Base-by-base conservation (phyloP, 1,284 basidiomycete genomes). In the Malassezia pachydermatis region DNA sequence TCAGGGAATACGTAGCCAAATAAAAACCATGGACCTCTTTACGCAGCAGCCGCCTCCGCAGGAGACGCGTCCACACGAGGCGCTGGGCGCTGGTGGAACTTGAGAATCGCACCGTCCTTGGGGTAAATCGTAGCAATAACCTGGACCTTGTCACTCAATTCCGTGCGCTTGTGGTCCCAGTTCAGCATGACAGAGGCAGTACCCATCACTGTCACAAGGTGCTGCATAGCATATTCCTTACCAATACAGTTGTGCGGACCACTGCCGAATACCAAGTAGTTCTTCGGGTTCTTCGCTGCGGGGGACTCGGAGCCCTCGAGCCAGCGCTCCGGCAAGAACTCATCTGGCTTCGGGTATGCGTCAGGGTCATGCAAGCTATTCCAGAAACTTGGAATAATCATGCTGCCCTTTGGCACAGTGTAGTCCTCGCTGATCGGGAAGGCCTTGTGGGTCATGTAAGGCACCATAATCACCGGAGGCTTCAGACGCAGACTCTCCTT, bases 321-420 rank as follows among this genome's bases (percentile, higher is more conserved):
- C 89, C 90, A 98, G 58, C 92, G 84, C 72, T 95, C 90, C 7
- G 92, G 92, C 24, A 76, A 62, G 73, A 96, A 83, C 53, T 75
- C 73, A 32, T 90, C 86, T 3, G 92, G 88, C 46, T 89, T 79
- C 28, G 88, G 86, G 77, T 86, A 98, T 47, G 89, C 81, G 37
- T 78, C 76, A 16, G 84, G 80, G 73, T 98, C 92, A 73, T 96
- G 90, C 38, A 95, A 77, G 9, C 89, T 88, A 62, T 74, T 74
- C 73, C 85, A 98, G 76, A 95, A 86, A n/a, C 86, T 87, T 2
- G 92, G 92, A 62, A 98, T 95, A 65, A 96, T 80, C 87, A 98
- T 95, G 69, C 84, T 84, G 60, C 81, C 82, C 49, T 80, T 81
- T 32, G 94, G 92, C 0, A 89, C 90, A 14, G 84, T 92, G 77